Percentiles rank a stretch among this genome's conserved stretches.
Conservation (phyloP, 495 filamentous ascomycete species). For the Daldinia caldariorum region DNA sequence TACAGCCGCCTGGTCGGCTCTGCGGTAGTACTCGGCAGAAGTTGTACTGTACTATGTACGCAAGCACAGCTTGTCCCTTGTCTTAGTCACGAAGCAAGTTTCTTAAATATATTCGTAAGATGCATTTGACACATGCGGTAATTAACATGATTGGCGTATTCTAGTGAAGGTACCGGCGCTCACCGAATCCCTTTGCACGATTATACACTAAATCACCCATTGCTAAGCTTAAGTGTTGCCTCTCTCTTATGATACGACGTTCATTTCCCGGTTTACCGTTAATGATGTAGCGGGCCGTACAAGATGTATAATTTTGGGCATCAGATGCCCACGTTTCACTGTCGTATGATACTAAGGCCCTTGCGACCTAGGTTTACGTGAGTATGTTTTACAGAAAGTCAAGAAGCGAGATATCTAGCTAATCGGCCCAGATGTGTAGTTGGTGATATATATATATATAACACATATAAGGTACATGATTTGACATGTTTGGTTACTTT, state of each 20-base stretch:
- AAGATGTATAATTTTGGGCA: conserved; percentile 1
- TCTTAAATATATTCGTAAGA: neutral
- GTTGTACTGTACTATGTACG: neutral
- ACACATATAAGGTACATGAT: too few relatives aligned
- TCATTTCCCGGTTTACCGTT: too few relatives aligned
- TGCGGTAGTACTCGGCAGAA: neutral
- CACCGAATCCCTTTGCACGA: neutral
- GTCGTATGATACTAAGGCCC: conserved; percentile 1
- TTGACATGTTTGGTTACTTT: conserved; percentile 4
- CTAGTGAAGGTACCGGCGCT: neutral
- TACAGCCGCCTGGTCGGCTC: too few relatives aligned
- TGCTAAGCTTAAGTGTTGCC: neutral
- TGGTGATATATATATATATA: too few relatives aligned
- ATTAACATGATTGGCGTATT: neutral
- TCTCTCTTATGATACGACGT: neutral
- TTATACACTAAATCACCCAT: too few relatives aligned
- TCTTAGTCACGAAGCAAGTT: too few relatives aligned
- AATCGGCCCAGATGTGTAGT: too few relatives aligned
- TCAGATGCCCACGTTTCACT: neutral
- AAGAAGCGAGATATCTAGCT: neutral
- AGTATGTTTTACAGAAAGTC: neutral
- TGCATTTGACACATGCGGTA: too few relatives aligned
- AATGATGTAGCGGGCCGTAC: neutral
- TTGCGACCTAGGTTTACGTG: neutral
- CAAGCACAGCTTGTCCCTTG: too few relatives aligned